These are phyloP conservation scores for Claviceps sp. DNA, from an alignment of 2,329 filamentous ascomycete genomes.

Conservation along the genomic window DNA sequence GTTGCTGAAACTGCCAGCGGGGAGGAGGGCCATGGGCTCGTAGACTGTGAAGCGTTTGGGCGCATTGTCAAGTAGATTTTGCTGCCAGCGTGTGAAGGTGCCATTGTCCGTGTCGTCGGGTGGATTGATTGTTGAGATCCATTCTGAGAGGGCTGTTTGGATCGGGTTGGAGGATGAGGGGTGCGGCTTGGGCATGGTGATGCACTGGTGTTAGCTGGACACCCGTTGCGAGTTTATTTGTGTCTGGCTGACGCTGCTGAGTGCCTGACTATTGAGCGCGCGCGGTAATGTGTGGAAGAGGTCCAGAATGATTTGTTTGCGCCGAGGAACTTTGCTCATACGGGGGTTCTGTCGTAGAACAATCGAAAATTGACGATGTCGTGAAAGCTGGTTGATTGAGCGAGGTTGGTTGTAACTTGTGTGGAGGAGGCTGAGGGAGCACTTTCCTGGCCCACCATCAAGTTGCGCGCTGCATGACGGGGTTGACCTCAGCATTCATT, in stretches of 20 bases:
- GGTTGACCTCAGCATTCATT: background rate
- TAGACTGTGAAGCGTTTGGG: conserved; percentile 49
- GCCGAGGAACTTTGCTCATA: background rate
- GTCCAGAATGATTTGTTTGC: background rate
- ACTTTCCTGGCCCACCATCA: background rate
- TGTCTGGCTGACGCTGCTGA: background rate
- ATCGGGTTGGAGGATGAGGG: conserved; percentile 15
- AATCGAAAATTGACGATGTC: background rate
- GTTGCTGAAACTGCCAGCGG: conserved; percentile 41
- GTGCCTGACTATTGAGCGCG: background rate
- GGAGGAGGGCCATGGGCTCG: conserved; percentile 46
- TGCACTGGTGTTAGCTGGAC: background rate
- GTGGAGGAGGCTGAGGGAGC: background rate
- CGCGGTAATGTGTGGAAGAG: background rate
- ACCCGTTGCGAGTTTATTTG: background rate
- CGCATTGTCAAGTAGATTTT: conserved; percentile 24
- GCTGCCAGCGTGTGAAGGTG: conserved; percentile 7
- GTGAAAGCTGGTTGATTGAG: background rate
- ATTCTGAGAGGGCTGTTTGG: conserved; percentile 17
- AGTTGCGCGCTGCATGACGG: background rate
- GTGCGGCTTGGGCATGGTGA: conserved; percentile 15
- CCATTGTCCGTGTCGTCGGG: background rate
- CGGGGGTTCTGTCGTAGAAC: background rate
- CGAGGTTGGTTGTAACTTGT: background rate
- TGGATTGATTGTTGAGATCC: conserved; percentile 12